These are phyloP conservation scores for Dianthus caryophyllus DNA, from an alignment of 148 eudicot genomes.

Conservation along the genomic window DNA sequence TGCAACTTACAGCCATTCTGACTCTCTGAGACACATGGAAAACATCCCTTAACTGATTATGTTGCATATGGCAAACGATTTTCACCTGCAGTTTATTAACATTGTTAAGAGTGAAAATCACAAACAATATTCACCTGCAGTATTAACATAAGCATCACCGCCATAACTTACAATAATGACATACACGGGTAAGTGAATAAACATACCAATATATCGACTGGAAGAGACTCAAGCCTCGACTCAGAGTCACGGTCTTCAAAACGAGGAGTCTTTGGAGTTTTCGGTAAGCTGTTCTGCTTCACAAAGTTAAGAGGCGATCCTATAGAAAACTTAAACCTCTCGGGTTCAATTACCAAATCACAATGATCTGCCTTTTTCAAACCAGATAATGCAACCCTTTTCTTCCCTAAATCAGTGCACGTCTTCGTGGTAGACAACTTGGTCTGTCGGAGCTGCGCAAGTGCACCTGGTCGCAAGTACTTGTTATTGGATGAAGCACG, in stretches of 20 bases:
- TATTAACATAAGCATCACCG: background rate
- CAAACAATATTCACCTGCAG: too few relatives aligned
- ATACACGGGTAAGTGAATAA: background rate
- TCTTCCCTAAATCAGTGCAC: constrained; percentile 79
- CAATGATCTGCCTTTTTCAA: constrained; percentile 28
- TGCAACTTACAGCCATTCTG: constrained; percentile 73
- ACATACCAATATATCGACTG: constrained; percentile 83
- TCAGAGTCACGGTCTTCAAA: constrained; percentile 41
- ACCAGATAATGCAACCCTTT: constrained; percentile 58
- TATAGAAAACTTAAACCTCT: constrained; percentile 36
- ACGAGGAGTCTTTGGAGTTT: constrained; percentile 71
- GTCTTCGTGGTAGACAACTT: constrained; percentile 54
- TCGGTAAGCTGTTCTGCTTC: constrained; percentile 37
- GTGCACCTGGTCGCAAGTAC: constrained; percentile 85
- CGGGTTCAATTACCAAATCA: constrained; percentile 30
- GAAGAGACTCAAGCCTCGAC: constrained; percentile 86
- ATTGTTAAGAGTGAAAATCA: background rate
- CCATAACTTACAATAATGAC: too few relatives aligned
- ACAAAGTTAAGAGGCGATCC: constrained; percentile 28
- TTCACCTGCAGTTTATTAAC: constrained; percentile 51
- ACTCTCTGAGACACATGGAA: constrained; percentile 87
- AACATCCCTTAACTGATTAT: constrained; percentile 82
- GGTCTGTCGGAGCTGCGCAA: constrained; percentile 68
- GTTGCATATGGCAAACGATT: constrained; percentile 89
- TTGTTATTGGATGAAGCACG: constrained; percentile 37